These are phyloP conservation scores for Ochromonas danica DNA, from an alignment of 108 stramenopile genomes.

Conservation along the genomic window DNA sequence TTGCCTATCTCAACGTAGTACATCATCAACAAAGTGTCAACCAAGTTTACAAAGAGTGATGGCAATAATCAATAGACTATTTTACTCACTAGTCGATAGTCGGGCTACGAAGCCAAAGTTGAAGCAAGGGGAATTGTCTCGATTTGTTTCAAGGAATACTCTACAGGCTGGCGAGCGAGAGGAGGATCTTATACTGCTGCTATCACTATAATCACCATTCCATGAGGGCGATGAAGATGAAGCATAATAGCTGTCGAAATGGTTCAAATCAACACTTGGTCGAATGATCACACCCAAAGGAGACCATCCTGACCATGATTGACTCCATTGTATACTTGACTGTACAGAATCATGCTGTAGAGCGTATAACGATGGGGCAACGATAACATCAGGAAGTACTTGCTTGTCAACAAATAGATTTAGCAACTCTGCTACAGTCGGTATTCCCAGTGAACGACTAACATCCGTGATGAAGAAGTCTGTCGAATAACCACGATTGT, in stretches of 20 bases:
- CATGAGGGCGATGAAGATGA: too few species aligned
- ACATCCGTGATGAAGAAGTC: background rate
- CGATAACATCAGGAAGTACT: constrained; percentile 43
- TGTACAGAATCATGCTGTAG: constrained; percentile 33
- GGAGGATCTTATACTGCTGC: too few species aligned
- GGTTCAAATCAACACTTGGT: constrained; percentile 38
- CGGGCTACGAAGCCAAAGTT: constrained; percentile 56
- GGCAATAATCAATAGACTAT: too few species aligned
- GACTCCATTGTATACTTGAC: background rate
- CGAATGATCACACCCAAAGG: constrained; percentile 38
- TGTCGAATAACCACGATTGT: background rate
- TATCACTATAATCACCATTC: too few species aligned
- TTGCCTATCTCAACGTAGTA: too few species aligned
- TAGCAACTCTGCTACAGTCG: constrained; percentile 46
- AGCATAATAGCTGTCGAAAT: too few species aligned
- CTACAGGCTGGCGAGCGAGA: too few species aligned
- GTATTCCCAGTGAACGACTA: background rate
- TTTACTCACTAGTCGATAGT: too few species aligned
- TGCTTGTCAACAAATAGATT: constrained; percentile 35
- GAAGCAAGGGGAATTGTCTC: too few species aligned
- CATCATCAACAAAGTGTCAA: too few species aligned
- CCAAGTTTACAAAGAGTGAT: too few species aligned
- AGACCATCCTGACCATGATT: background rate
- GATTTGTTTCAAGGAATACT: too few species aligned
- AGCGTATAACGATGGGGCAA: constrained; percentile 48